Base-by-base conservation (phyloP, 2,329 filamentous ascomycete genomes). In the Ascochyta viciae-villosae region DNA sequence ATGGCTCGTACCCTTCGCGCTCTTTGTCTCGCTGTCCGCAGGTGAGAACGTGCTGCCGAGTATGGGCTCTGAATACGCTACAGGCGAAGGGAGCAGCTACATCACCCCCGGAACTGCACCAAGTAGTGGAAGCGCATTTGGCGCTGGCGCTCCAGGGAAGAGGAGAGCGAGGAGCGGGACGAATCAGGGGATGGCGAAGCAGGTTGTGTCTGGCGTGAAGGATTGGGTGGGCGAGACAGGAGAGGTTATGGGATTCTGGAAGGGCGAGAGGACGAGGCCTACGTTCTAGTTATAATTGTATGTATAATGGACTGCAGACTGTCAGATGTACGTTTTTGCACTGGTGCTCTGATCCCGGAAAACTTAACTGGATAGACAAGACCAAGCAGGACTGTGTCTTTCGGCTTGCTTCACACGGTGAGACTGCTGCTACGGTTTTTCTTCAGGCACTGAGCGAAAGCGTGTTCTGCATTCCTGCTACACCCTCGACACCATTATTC, bases 31-130 rank as follows among this genome's bases (percentile, higher is more conserved):
- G 68, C 78, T 99, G 38, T 96, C 91, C 16, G 95, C 95, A 0
- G 92, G 92, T 50, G 95, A 99, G 72, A 98, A 98, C 72, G 91
- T 98, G 3, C 79, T 99, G 47, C 95, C 95, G 0, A 96, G 89
- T 7, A 97, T 97, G 85, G 91, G 92, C 12, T 91, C 86, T 43
- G 89, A 92, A 61, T 87, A 87, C 71, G 84, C 83, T 16, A 87
- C 85, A 0, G 85, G 85, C 6, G 81, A 82, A n/a, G 80, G 80
- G 1, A 81, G 78, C 62, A 80, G 77, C 61, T 81, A 81, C 55
- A 76, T 80, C 9, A 76, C 71, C 40, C 67, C 80, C 4, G 81
- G 81, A 0, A 74, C 75, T 48, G 37, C 26, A 3, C 39, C 47
- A 6, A 42, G 46, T 0, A 67, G 60, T 42, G 64, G 60, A 41